These are phyloP conservation scores for Gregarina niphandrodes DNA, from an alignment of 169 alveolate species.

Conservation along the genomic window DNA sequence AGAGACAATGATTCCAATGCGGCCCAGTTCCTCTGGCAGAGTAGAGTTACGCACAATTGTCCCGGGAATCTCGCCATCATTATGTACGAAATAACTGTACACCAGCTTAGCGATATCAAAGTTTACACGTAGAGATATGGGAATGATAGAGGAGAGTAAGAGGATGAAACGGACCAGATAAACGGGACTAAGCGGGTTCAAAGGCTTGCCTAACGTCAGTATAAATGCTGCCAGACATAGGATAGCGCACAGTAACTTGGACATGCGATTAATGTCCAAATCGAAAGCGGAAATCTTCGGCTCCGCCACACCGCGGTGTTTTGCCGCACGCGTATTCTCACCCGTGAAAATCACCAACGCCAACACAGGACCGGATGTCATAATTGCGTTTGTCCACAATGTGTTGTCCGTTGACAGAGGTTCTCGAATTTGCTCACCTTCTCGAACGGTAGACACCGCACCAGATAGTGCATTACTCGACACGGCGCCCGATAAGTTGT, in stretches of 20 bases:
- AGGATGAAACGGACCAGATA: slow-evolving; percentile 51
- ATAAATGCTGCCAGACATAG: slow-evolving; percentile 33
- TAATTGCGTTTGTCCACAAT: slow-evolving; percentile 79
- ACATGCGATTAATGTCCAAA: slow-evolving; percentile 51
- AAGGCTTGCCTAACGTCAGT: neutral
- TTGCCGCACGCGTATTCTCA: slow-evolving; percentile 52
- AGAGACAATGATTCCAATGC: slow-evolving; percentile 68
- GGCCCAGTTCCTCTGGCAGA: slow-evolving; percentile 88
- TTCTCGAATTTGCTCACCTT: no score
- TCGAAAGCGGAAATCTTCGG: slow-evolving; percentile 66
- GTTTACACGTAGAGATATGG: slow-evolving; percentile 82
- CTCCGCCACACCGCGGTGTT: slow-evolving; percentile 46
- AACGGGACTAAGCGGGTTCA: slow-evolving; percentile 1
- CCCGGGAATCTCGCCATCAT: slow-evolving; percentile 66
- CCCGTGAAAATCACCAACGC: slow-evolving; percentile 81
- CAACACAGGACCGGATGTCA: slow-evolving; percentile 65
- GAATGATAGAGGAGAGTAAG: slow-evolving; percentile 76
- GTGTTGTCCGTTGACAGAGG: slow-evolving; percentile 67
- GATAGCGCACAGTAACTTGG: slow-evolving; percentile 50
- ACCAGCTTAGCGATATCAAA: slow-evolving; percentile 77
- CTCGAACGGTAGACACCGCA: no score
- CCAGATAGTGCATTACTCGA: no score
- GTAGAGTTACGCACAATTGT: slow-evolving; percentile 46
- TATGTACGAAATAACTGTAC: slow-evolving; percentile 50
- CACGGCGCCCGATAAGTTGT: no score